Evolutionary conservation across 768 basidiomycete species (phyloP), one percentile per base, ranked within the genome.

Genomic region (Kwoniella heveanensis): DNA sequence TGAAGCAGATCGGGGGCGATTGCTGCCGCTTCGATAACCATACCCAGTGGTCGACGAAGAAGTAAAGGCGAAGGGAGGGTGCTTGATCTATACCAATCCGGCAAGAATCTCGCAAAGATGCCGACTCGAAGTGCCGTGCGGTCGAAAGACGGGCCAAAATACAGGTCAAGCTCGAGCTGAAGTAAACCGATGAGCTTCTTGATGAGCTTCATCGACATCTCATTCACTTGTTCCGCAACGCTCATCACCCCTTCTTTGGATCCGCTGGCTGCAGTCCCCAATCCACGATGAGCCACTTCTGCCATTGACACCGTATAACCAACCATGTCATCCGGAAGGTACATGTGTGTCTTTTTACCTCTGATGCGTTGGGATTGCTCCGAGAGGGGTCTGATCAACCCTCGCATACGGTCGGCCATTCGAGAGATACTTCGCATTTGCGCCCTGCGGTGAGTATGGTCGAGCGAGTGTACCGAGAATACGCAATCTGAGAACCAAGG

Each of bases 41-140:
- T 85, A 1, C 90, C 88, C 71, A 97, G 88, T 0, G 96, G 94
- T 77, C 96, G 92, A 21, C 94, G 86, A 2, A 91, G 85, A 15
- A 98, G 86, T 0, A 97, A 82, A 0, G 94, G 93, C 58, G 88
- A 88, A 0, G 90, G 88, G 67, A 90, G 88, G 1, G 90, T 88
- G 3, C 88, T 89, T 61, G 92, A 83, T 0, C 91, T 89, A 25
- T 90, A 92, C 91, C 92, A 94, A 79, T 95, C 92, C 0, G 93
- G 92, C 32, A 95, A 77, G 25, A 96, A 81, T 19, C 93, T 86
- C 70, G 94, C 94, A 81, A 95, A 88, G 70, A 96, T 88, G 0
- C 74, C 70, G 15, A 79, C 74, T 19, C 76, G 69, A 6, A 77
- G 64, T 4, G 71, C 67, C 6, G 77, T 72, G 8, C 75, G 62